Base-by-base conservation (phyloP, 345 rosid genomes). In the Syzygium oleosum region DNA sequence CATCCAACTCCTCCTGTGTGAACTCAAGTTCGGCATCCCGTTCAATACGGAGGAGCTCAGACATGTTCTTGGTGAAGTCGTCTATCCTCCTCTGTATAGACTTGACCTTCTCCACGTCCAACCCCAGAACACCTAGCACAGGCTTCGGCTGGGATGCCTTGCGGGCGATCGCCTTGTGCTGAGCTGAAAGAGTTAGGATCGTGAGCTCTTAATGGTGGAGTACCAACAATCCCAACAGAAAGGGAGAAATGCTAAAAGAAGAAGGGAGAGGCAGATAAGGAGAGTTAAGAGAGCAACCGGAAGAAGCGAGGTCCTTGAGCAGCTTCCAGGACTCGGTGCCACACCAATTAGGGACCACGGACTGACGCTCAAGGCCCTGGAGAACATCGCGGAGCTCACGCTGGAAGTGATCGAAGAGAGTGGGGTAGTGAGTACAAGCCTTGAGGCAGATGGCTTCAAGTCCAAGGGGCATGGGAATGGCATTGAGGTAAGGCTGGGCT, bases 1-100 rank as follows among this genome's bases (percentile, higher is more conserved):
- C 99, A 93, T 97, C 91, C 85, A 97, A 89, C 89, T 97, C 99
- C 91, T 97, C 99, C 89, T 96, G 99, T 2, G 99, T 97, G 84
- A 94, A 96, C 91, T 97, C 99, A 91, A 97, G 88, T 86, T 97
- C 99, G 19, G 97, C 93, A 91, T 97, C 99, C 91, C 99, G 93
- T 91, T 97, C 99, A 87, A 96, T 93, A 16, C 92, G 94, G 91
- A 97, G 99, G 85, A 97, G 88, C 87, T 94, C 97, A 3, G 99
- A 97, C 99, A 96, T 97, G 17, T 52, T 65, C 87, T 90, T 89
- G 1, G 98, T 92, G 84, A 93, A 95, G 86, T 95, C 96, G 77
- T 95, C 96, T 85, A 97, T 95, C 92, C 96, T 93, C n/a, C 85
- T 86, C 87, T 95, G 99, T 88, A 97, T 94, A 61, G 94, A 93